phyloP scores from a whole-genome alignment of 768 basidiomycete genomes.

The Lentinus brumalis region DNA sequence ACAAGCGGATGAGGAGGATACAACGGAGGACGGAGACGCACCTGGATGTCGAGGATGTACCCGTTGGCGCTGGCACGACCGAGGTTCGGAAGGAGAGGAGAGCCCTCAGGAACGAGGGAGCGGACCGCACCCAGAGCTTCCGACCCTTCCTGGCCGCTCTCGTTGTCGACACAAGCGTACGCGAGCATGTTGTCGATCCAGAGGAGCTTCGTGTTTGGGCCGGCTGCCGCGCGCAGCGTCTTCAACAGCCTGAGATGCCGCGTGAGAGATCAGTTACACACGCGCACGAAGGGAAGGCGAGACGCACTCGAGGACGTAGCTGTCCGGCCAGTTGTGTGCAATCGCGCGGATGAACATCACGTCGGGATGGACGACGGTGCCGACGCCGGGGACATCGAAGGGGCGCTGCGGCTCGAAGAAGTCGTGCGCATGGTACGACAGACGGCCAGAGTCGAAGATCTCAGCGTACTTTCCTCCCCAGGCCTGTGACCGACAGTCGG shows the following conservation, averaged over 20 bases:
- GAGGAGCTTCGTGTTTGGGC: conserved; percentile 9
- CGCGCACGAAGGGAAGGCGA: neutral
- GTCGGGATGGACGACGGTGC: neutral
- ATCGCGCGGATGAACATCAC: conserved; percentile 14
- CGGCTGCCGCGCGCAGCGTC: conserved; percentile 3
- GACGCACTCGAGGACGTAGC: conserved; percentile 2
- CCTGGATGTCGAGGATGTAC: conserved; percentile 13
- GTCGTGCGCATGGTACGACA: conserved; percentile 12
- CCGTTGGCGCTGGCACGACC: conserved; percentile 10
- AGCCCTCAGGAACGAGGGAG: conserved; percentile 14
- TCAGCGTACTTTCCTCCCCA: conserved; percentile 15
- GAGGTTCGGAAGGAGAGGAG: conserved; percentile 14
- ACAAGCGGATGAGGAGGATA: no score
- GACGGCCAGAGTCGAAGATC: conserved; percentile 12
- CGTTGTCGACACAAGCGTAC: conserved; percentile 12
- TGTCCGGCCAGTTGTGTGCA: conserved; percentile 21
- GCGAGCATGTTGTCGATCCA: conserved; percentile 11
- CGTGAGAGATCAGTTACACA: neutral
- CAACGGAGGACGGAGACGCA: neutral
- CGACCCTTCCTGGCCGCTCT: neutral
- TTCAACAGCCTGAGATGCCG: conserved; percentile 8
- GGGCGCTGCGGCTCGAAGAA: conserved; percentile 11
- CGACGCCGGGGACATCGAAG: conserved; percentile 8
- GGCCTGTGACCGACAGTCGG: neutral
- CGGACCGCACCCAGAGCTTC: conserved; percentile 3